Percentiles rank a stretch among this genome's conserved stretches.
phyloP scores from a whole-genome alignment of 495 filamentous ascomycete genomes.

The Hypoxylon crocopeplum region DNA sequence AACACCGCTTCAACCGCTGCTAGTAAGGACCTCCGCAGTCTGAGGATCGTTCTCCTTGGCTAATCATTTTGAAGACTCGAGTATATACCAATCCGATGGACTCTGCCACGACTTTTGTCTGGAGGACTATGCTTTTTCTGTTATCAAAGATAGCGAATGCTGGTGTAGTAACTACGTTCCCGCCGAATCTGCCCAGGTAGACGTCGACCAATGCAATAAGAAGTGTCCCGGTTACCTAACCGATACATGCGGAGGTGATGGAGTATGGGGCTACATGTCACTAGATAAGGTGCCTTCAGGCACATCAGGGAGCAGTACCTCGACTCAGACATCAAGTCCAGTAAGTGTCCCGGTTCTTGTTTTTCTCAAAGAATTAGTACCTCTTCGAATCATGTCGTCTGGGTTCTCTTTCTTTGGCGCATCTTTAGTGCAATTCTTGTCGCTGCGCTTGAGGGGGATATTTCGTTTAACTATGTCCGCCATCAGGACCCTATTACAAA shows the following conservation, averaged over 20 bases:
- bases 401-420: constrained; percentile 26
- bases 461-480: constrained; percentile 41
- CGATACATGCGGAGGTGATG: constrained; percentile 51
- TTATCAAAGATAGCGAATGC: constrained; percentile 47
- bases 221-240: constrained; percentile 50
- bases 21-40: constrained; percentile 35
- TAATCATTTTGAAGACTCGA: constrained; percentile 40
- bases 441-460: background rate
- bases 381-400: constrained; percentile 34
- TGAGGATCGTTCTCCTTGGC: background rate
- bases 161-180: constrained; percentile 55
- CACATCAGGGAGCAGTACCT: constrained; percentile 30
- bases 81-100: constrained; percentile 55
- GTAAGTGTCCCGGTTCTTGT: constrained; percentile 39
- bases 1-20: constrained; percentile 47
- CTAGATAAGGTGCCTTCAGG: constrained; percentile 38
- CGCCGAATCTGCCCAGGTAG: constrained; percentile 38
- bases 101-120: constrained; percentile 50
- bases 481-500: constrained; percentile 44
- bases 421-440: background rate
- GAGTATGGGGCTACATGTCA: constrained; percentile 50
- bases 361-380: constrained; percentile 22
- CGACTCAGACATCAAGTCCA: constrained; percentile 23
- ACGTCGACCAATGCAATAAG: constrained; percentile 40
- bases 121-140: constrained; percentile 45